These are phyloP conservation scores for Pseudoperonospora humuli DNA, from an alignment of 352 stramenopile species.

Conservation along the genomic window DNA sequence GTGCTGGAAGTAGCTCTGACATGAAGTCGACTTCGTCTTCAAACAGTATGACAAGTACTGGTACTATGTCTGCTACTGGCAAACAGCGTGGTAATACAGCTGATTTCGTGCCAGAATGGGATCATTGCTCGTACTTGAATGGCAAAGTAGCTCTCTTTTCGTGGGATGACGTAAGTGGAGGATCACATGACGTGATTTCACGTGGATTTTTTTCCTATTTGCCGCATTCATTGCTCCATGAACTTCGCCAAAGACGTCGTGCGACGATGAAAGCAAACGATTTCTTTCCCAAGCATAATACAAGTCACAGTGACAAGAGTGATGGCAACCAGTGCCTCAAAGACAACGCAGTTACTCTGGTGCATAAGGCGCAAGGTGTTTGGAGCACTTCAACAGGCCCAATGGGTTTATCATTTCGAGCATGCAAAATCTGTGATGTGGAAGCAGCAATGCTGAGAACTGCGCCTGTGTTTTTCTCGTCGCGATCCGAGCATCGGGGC, in stretches of 20 bases:
- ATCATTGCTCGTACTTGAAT: conserved; percentile 32
- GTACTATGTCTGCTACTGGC: conserved; percentile 6
- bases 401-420: conserved; percentile 43
- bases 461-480: conserved; percentile 53
- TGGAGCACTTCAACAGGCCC: conserved; percentile 58
- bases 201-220: conserved; percentile 61
- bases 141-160: conserved; percentile 27
- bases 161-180: conserved; percentile 63
- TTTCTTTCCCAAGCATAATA: conserved; percentile 16
- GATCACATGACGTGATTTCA: conserved; percentile 51
- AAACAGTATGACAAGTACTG: background rate
- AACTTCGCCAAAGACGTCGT: conserved; percentile 31
- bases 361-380: conserved; percentile 44
- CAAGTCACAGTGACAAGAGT: conserved; percentile 17
- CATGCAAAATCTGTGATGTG: conserved; percentile 51
- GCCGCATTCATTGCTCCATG: conserved; percentile 31
- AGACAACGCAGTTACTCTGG: conserved; percentile 27
- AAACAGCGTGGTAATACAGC: conserved; percentile 44
- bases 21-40: background rate
- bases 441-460: conserved; percentile 68
- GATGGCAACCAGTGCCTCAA: conserved; percentile 22
- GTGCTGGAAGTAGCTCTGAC: conserved; percentile 10
- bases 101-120: conserved; percentile 25
- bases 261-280: conserved; percentile 13
- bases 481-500: conserved; percentile 18